Base-by-base conservation (phyloP, 1,284 basidiomycete species). In the Sparassis latifolia region DNA sequence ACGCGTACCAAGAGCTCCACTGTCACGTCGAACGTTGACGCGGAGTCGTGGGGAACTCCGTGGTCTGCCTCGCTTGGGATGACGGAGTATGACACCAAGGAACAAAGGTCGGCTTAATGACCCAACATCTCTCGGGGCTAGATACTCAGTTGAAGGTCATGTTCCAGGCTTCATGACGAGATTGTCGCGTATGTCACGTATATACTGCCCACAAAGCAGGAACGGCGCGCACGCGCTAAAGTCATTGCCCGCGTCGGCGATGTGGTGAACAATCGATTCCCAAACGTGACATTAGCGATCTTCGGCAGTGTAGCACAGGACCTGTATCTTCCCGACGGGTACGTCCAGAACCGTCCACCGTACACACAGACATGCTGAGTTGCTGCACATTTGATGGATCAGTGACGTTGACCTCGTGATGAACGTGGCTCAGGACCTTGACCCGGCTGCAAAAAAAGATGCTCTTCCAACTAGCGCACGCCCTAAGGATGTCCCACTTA, bases 111-210 rank as follows among this genome's bases (percentile, higher is more conserved):
- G 33, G 59, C 5, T 27, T 44, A 28, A 42, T 27, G 30, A 38
- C n/a, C n/a, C 20, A 27, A 12, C 1, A 5, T 45, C 40, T 42
- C 5, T 32, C 10, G 20, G 20, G 20, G 20, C 10, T 47, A 12
- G 31, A 10, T 20, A 12, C 10, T 46, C 48, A 42, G 10, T 10
- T 44, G 9, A 38, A 7, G 40, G 27, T n/a, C 44, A 33, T 29
- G 52, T 39, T 41, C 42, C 33, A 88, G 85, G 68, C 64, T 90
- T 40, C 84, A 86, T 59, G 67, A 77, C 49, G 86, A 90, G 65
- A 80, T 68, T 47, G 60, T 66, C 31, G 66, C 66, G 31, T 68
- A 61, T 51, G 55, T 55, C 39, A n/a, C 48, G 6, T 67, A 63
- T 47, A 56, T 64, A 9, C 33, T 47, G n/a, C 64, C 67, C 1